phyloP scores from a whole-genome alignment of 495 filamentous ascomycete species.

The Aspergillus cristatus region DNA sequence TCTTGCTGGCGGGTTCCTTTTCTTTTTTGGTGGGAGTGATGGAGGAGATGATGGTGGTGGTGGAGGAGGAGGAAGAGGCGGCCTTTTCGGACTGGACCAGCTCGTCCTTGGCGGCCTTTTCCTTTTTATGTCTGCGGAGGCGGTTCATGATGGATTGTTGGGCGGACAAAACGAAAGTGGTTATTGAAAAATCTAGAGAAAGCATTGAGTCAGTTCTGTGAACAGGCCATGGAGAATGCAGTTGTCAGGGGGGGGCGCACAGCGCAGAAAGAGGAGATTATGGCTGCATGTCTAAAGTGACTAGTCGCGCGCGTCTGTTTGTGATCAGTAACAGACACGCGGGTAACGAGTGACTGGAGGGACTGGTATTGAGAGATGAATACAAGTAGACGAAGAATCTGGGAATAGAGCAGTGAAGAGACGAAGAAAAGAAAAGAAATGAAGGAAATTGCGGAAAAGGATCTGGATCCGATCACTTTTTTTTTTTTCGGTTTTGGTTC shows the following conservation, averaged over 20 bases:
- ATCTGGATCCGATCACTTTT: conserved; percentile 24
- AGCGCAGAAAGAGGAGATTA: too few species aligned
- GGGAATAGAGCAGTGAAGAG: too few species aligned
- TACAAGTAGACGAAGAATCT: too few species aligned
- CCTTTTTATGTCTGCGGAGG: conserved; percentile 63
- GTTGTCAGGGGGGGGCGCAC: too few species aligned
- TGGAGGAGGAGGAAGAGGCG: conserved; percentile 17
- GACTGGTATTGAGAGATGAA: too few species aligned
- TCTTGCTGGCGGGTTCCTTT: conserved; percentile 38
- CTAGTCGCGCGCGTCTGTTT: too few species aligned
- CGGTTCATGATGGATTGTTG: conserved; percentile 55
- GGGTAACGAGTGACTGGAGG: too few species aligned
- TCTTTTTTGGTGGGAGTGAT: conserved; percentile 26
- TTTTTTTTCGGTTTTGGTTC: too few species aligned
- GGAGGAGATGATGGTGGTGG: conserved; percentile 8
- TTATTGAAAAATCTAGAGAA: background rate
- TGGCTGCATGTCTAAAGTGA: too few species aligned
- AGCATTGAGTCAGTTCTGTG: background rate
- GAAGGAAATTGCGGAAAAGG: conserved; percentile 12
- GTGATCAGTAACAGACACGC: too few species aligned
- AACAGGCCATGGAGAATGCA: background rate
- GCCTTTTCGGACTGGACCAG: too few species aligned
- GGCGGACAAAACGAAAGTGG: background rate
- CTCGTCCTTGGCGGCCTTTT: conserved; percentile 4
- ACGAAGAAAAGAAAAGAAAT: conserved; percentile 4